phyloP scores from a whole-genome alignment of 257 asterid genomes.

The Plectranthus barbatus region DNA sequence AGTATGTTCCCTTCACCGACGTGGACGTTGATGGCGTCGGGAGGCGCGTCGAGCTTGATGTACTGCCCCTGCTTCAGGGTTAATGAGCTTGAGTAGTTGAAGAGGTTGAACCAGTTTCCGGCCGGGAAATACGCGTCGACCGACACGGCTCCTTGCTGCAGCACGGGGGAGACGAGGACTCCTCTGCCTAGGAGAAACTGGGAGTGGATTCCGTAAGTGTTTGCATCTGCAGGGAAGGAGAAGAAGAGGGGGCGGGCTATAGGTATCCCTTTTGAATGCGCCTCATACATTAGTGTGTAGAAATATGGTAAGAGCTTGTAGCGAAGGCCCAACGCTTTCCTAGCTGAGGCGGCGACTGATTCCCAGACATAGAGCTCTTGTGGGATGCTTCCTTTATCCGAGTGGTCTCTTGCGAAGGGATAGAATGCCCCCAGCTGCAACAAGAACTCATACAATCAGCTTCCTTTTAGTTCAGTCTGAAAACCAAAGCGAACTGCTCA shows the following conservation, averaged over 20 bases:
- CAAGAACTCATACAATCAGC: no score
- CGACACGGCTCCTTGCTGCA: conserved; percentile 24
- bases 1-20: conserved; percentile 35
- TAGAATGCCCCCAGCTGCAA: conserved; percentile 16
- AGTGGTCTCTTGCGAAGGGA: conserved; percentile 59
- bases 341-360: conserved; percentile 47
- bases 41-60: conserved; percentile 39
- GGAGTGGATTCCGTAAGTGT: conserved; percentile 34
- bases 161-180: conserved; percentile 49
- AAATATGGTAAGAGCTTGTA: conserved; percentile 46
- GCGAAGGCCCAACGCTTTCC: conserved; percentile 46
- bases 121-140: conserved; percentile 50
- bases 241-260: conserved; percentile 58
- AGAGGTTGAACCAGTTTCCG: conserved; percentile 55
- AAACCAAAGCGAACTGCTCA: no score
- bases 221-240: conserved; percentile 39
- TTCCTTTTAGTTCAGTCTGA: no score
- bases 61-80: conserved; percentile 14
- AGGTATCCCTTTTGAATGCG: conserved; percentile 46
- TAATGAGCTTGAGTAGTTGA: conserved; percentile 30
- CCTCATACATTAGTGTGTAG: conserved; percentile 47
- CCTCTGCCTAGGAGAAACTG: conserved; percentile 52
- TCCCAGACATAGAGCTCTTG: conserved; percentile 58
- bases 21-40: conserved; percentile 44
- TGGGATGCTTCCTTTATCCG: conserved; percentile 14